Evolutionary conservation across 2,329 filamentous ascomycete species (phyloP).

Genomic region (Diaporthe longicolla): DNA sequence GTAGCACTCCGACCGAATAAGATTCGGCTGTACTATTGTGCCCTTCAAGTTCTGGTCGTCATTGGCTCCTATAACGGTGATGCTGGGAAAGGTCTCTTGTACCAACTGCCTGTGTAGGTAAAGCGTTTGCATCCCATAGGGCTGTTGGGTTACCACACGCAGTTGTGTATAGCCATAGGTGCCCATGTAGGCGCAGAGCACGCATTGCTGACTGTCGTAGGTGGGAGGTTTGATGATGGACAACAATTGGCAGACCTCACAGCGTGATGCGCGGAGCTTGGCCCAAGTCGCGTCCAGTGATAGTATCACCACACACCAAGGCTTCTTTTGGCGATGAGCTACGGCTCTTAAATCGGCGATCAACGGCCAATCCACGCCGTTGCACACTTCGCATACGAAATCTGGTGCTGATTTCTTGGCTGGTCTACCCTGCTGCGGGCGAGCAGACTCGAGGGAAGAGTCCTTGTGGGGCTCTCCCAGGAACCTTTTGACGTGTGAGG

Average conservation of each 20-base stretch:
- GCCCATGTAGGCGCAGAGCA: not conserved
- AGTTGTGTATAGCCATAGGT: not conserved
- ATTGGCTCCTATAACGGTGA: conserved; percentile 6
- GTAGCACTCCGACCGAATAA: not conserved
- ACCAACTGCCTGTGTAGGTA: not conserved
- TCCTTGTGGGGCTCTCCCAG: not conserved
- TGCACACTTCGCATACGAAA: not conserved
- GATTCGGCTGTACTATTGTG: not conserved
- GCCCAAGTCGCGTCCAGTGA: not conserved
- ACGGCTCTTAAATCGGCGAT: not conserved
- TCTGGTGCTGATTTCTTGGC: not conserved
- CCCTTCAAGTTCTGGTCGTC: not conserved
- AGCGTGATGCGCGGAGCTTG: not conserved
- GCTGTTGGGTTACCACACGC: not conserved
- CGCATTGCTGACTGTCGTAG: not conserved
- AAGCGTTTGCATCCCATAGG: not conserved
- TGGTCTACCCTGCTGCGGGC: not conserved
- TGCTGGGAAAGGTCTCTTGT: not conserved
- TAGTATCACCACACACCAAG: conserved; percentile 5
- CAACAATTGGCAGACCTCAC: not conserved
- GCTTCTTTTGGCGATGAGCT: not conserved
- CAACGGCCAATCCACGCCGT: not conserved
- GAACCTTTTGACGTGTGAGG: not conserved
- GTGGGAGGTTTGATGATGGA: not conserved
- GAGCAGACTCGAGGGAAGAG: not conserved